These are phyloP conservation scores for Paramecium caudatum DNA, from an alignment of 73 alveolate species.

Conservation along the genomic window DNA sequence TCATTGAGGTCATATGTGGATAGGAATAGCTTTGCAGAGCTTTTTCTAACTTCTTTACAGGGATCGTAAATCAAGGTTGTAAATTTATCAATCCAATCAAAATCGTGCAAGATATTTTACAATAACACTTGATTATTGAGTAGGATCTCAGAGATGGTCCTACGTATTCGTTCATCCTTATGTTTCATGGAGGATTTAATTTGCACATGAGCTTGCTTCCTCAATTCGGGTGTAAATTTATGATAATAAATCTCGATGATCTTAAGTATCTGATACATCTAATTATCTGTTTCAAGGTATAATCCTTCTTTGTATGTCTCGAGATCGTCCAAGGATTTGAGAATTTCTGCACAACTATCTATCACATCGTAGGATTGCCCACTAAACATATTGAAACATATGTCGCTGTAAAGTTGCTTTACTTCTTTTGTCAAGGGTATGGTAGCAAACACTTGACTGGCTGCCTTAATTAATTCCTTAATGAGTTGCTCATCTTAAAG, in stretches of 20 bases:
- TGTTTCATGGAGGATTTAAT: conserved; percentile 41
- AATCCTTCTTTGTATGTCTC: conserved; percentile 22
- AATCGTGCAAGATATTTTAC: conserved; percentile 22
- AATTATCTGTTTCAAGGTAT: conserved; percentile 48
- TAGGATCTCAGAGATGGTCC: neutral
- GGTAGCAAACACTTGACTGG: conserved; percentile 2
- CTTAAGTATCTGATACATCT: conserved; percentile 27
- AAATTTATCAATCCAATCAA: conserved; percentile 58
- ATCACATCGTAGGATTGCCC: neutral
- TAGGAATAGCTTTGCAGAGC: neutral
- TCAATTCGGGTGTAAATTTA: conserved; percentile 26
- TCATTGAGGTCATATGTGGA: neutral
- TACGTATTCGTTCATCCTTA: conserved; percentile 49
- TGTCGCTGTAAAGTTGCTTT: conserved; percentile 3
- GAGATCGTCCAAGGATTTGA: conserved; percentile 25
- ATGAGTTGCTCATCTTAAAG: neutral
- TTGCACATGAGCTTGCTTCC: conserved; percentile 16
- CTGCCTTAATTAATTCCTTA: conserved; percentile 12
- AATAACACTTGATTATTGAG: neutral
- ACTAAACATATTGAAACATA: conserved; percentile 13
- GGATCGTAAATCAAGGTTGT: conserved; percentile 19
- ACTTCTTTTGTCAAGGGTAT: neutral
- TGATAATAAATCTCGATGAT: conserved; percentile 30
- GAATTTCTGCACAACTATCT: neutral
- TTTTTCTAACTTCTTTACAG: conserved; percentile 30